These are phyloP conservation scores for Aegilops umbellulata DNA, from an alignment of 176 grass and related monocot species.

Conservation along the genomic window DNA sequence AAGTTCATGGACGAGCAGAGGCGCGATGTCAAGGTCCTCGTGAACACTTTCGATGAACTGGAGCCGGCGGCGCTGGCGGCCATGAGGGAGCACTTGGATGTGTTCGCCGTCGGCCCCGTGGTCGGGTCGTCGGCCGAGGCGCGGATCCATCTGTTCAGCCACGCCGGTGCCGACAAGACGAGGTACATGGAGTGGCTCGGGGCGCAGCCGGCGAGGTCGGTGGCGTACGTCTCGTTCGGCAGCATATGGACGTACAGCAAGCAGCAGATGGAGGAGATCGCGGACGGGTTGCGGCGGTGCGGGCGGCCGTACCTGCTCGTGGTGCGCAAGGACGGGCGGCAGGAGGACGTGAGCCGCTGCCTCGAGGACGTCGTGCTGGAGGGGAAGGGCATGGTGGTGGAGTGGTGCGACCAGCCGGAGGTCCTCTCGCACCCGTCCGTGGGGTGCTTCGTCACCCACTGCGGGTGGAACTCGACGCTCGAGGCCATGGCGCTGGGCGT, in stretches of 20 bases:
- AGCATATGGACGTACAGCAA: constrained; percentile 33
- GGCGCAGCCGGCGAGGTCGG: constrained; percentile 23
- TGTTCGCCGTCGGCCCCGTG: constrained; percentile 25
- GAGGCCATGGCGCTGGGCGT: constrained; percentile 37
- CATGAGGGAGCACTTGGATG: neutral
- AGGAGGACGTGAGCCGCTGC: neutral
- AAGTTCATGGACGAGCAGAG: neutral
- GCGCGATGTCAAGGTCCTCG: neutral
- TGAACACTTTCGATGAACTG: constrained; percentile 37
- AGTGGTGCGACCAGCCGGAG: constrained; percentile 58
- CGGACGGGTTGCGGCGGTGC: constrained; percentile 1
- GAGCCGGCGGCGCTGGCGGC: neutral
- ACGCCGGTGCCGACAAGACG: neutral
- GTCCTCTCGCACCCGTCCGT: constrained; percentile 50
- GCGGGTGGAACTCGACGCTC: constrained; percentile 68
- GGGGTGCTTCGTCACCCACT: constrained; percentile 68
- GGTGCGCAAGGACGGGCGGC: constrained; percentile 28
- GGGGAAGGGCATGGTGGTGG: constrained; percentile 42
- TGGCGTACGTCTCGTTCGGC: constrained; percentile 73
- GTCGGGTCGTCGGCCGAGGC: neutral
- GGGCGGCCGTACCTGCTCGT: constrained; percentile 47
- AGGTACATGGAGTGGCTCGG: constrained; percentile 59
- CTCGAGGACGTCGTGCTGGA: neutral
- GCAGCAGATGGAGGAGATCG: constrained; percentile 48
- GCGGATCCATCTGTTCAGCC: neutral